These are phyloP conservation scores for Blastobotrys indianensis DNA, from an alignment of 1,139 yeast species.

Conservation along the genomic window DNA sequence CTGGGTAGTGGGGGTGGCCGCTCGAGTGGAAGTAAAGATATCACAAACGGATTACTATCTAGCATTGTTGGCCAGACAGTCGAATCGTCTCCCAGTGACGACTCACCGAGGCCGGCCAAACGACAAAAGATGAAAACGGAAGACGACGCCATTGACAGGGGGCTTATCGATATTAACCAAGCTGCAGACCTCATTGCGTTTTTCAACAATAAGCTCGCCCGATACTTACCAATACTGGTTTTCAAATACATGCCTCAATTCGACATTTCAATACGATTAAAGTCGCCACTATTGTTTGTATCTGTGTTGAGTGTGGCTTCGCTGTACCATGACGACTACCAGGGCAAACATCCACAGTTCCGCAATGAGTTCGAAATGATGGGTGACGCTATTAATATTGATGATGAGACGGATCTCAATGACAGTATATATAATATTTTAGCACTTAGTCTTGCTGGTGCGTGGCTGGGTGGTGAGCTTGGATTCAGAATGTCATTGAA, in stretches of 20 bases:
- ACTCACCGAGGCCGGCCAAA: conserved; percentile 4
- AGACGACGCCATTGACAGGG: conserved; percentile 11
- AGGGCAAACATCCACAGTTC: conserved; percentile 16
- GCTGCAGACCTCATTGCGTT: conserved; percentile 20
- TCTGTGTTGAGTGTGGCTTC: conserved; percentile 23
- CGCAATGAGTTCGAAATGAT: conserved; percentile 18
- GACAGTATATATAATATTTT: conserved; percentile 17
- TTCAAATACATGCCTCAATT: conserved; percentile 22
- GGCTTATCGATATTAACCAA: conserved; percentile 13
- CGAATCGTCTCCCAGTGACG: background rate
- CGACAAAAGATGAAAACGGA: background rate
- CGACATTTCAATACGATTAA: conserved; percentile 16
- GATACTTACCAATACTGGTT: conserved; percentile 24
- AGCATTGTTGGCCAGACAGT: conserved; percentile 6
- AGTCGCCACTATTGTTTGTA: conserved; percentile 21
- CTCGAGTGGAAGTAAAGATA: background rate
- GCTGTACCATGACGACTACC: conserved; percentile 20
- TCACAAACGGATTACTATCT: conserved; percentile 4
- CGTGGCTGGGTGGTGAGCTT: conserved; percentile 26
- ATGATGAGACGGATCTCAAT: conserved; percentile 6
- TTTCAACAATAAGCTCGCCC: conserved; percentile 20
- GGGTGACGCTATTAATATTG: conserved; percentile 10
- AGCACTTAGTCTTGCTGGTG: conserved; percentile 23
- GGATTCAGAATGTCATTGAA: conserved; percentile 23
- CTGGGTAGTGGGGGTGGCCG: too few species aligned